phyloP scores from a whole-genome alignment of 257 asterid species.

The Plantago major region DNA sequence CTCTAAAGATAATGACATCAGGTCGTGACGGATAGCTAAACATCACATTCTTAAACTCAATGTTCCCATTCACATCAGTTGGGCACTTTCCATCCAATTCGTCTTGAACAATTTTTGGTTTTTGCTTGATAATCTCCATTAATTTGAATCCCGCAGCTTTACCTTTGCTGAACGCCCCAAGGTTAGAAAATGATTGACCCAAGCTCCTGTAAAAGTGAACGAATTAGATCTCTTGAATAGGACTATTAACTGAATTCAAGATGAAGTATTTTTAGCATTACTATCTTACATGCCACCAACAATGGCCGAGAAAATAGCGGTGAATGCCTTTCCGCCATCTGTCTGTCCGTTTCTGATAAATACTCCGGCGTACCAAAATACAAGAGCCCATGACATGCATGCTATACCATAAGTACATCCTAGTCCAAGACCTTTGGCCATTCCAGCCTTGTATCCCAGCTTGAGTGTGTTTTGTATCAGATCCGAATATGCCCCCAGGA shows the following conservation, averaged over 20 bases:
- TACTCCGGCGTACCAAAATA: conserved; percentile 98
- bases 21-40: conserved; percentile 98
- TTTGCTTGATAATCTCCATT: conserved; percentile 85
- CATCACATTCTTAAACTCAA: conserved; percentile 81
- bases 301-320: conserved; percentile 92
- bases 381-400: conserved; percentile 99
- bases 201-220: conserved; percentile 67
- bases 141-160: conserved; percentile 91
- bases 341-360: conserved; percentile 82
- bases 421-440: conserved; percentile 96
- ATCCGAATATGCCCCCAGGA: conserved; percentile 75
- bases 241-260: neutral
- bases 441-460: conserved; percentile 97
- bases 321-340: conserved; percentile 95
- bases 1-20: conserved; percentile 84
- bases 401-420: conserved; percentile 98
- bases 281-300: conserved; percentile 97
- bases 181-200: conserved; percentile 96
- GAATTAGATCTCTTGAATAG: conserved; percentile 13
- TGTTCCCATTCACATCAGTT: conserved; percentile 70
- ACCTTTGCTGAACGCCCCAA: conserved; percentile 96
- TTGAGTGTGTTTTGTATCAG: conserved; percentile 79
- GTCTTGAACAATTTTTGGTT: conserved; percentile 73
- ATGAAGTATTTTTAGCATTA: neutral
- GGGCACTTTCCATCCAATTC: conserved; percentile 43